These are phyloP conservation scores for Zoysia japonica DNA, from an alignment of 176 grass and related monocot genomes.

Conservation along the genomic window DNA sequence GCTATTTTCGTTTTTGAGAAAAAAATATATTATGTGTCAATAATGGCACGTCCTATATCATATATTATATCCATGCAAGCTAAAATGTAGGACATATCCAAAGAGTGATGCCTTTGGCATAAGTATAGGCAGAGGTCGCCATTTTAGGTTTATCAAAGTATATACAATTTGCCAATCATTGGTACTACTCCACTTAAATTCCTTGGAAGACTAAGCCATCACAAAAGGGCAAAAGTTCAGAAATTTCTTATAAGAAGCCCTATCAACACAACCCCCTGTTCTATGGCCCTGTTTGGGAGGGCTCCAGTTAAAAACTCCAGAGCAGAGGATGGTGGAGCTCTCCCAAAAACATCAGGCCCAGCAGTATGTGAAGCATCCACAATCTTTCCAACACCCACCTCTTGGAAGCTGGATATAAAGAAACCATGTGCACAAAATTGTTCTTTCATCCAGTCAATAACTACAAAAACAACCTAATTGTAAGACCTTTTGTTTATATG, in stretches of 20 bases:
- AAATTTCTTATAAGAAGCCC: not conserved
- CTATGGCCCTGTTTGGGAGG: too few relatives aligned
- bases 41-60: not conserved
- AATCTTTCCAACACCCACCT: not conserved
- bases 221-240: not conserved
- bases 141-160: not conserved
- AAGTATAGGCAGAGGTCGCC: not conserved
- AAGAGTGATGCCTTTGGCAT: not conserved
- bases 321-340: too few relatives aligned
- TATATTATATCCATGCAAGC: not conserved
- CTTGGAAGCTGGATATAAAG: constrained; percentile 19
- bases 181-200: not conserved
- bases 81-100: not conserved
- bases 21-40: not conserved
- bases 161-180: not conserved
- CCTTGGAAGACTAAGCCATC: not conserved
- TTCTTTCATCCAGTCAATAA: not conserved
- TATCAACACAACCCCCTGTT: not conserved
- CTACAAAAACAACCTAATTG: not conserved
- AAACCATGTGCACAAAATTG: not conserved
- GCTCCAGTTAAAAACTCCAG: too few relatives aligned
- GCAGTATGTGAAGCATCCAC: too few relatives aligned
- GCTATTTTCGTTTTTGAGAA: not conserved
- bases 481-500: not conserved
- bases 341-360: too few relatives aligned